Evolutionary conservation across 768 basidiomycete species (phyloP).

Genomic region (Panellus pusillus): DNA sequence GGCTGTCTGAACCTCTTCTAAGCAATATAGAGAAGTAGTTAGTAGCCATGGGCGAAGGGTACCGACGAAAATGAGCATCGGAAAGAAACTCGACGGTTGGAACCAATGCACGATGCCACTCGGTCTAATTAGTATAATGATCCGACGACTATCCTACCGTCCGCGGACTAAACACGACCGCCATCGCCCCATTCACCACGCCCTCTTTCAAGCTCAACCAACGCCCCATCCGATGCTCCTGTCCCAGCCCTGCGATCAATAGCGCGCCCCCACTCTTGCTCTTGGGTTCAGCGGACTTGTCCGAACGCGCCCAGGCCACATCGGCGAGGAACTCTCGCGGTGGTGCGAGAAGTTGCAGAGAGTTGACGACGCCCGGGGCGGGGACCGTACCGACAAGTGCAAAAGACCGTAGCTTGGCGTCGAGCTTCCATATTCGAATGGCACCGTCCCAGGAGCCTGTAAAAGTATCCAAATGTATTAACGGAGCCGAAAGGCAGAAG

Average conservation of each 20-base stretch:
- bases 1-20: too few relatives aligned
- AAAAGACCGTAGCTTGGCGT: conserved; percentile 77
- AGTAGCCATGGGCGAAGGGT: too few relatives aligned
- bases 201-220: conserved; percentile 83
- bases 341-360: conserved; percentile 74
- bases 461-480: too few relatives aligned
- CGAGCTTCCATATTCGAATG: conserved; percentile 90
- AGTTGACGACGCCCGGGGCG: conserved; percentile 84
- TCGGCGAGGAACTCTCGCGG: conserved; percentile 45
- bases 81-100: too few relatives aligned
- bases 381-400: conserved; percentile 60
- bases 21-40: too few relatives aligned
- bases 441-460: conserved; percentile 92
- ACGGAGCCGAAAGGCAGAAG: too few relatives aligned
- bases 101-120: too few relatives aligned
- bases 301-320: conserved; percentile 33
- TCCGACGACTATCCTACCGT: conserved; percentile 13
- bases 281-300: conserved; percentile 19
- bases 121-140: background rate
- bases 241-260: conserved; percentile 78
- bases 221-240: conserved; percentile 87
- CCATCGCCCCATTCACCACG: conserved; percentile 69
- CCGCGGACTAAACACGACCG: conserved; percentile 56
- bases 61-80: too few relatives aligned
- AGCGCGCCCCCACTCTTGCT: conserved; percentile 38